Base-by-base conservation (phyloP, 495 filamentous ascomycete genomes). In the Aspergillus coremiiformis region DNA sequence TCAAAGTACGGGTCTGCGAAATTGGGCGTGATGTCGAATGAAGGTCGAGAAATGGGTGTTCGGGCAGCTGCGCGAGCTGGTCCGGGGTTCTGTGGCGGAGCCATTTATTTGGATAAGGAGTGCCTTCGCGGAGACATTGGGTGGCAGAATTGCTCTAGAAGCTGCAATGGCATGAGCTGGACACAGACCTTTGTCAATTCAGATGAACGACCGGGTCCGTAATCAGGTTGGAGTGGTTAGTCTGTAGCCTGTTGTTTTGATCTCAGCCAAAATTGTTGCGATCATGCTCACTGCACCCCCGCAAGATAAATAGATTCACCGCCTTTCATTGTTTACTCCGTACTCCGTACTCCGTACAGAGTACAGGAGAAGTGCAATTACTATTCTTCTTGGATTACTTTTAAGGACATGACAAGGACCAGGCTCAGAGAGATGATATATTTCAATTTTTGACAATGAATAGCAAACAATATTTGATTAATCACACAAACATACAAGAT, bases 1-100 rank as follows among this genome's bases (percentile, higher is more conserved):
- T 91, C 86, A 66, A 95, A 96, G 47, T 82, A 77, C 10, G 83
- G 78, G 41, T 76, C 71, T 23, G 87, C 75, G 66, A 95, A 96
- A 52, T 70, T 62, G 45, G 81, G 46, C 73, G 78, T 46, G 82
- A 76, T 47, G 72, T 78, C 51, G 77, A 80, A 61, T 84, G 85
- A 60, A 76, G 74, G 30, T 82, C 73, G 65, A 82, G 81, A 35
- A 68, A 44, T 66, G 51, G 54, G 33, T 12, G 42, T 55, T 56
- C 48, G 14, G 9, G 55, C 44, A 33, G 53, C 30, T 43, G 19
- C 41, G 17, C 44, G 39, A 51, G 54, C 54, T 27, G 62, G 51
- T 53, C 53, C 57, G 15, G 51, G 54, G n/a, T 54, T 49, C 26
- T 58, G 52, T 17, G 55, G 56, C 14, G 51, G 47, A 11, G 56